Conservation (phyloP, 1,139 yeast species). For the Yamadazyma diddensiae region DNA sequence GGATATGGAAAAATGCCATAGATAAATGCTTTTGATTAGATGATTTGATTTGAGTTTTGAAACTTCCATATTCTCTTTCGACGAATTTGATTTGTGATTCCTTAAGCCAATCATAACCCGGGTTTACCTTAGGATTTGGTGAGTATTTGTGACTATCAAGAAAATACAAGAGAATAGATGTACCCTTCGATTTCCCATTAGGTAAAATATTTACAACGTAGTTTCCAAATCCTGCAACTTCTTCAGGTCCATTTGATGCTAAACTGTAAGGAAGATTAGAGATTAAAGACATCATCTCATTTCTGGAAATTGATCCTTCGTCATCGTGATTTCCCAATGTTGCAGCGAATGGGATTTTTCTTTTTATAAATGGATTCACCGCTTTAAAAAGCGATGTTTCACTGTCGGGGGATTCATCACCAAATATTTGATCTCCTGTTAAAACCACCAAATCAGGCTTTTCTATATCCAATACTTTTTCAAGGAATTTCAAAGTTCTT, state of each 20-base stretch:
- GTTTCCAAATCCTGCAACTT: conserved; percentile 77
- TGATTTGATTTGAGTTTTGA: conserved; percentile 27
- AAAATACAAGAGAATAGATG: conserved; percentile 64
- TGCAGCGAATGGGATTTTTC: conserved; percentile 76
- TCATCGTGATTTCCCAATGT: conserved; percentile 66
- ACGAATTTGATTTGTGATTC: conserved; percentile 67
- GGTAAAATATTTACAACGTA: conserved; percentile 51
- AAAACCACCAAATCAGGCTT: conserved; percentile 77
- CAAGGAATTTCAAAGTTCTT: conserved; percentile 61
- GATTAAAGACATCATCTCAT: conserved; percentile 57
- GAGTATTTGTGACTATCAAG: conserved; percentile 81
- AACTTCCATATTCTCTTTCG: conserved; percentile 33
- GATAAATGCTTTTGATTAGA: conserved; percentile 47
- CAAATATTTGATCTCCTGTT: conserved; percentile 85
- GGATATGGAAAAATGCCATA: conserved; percentile 94
- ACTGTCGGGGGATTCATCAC: conserved; percentile 69
- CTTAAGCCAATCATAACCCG: conserved; percentile 87
- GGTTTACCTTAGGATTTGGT: conserved; percentile 56
- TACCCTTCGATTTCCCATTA: conserved; percentile 33
- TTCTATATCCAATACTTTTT: conserved; percentile 63
- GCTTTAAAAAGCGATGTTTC: conserved; percentile 77
- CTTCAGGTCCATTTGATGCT: conserved; percentile 59
- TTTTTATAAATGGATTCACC: conserved; percentile 61
- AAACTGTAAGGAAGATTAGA: conserved; percentile 64
- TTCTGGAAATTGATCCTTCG: conserved; percentile 57